Percentiles rank a stretch among this genome's conserved stretches.
These are phyloP conservation scores for Macrolepiota fuliginosa DNA, from an alignment of 768 basidiomycete genomes.

Conservation along the genomic window DNA sequence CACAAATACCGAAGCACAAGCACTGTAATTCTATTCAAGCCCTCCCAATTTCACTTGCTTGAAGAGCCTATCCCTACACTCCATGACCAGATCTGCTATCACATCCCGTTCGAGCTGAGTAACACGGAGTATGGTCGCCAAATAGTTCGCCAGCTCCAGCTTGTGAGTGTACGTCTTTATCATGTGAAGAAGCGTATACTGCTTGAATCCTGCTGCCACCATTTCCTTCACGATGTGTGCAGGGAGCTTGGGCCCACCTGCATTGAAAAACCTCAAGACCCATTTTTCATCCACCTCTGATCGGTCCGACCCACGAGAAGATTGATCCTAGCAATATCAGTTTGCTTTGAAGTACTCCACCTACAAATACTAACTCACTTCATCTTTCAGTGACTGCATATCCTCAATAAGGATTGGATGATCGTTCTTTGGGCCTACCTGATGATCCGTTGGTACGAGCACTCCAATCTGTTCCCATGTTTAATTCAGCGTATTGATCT, in stretches of 20 bases:
- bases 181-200: not conserved
- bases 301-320: not conserved
- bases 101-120: not conserved
- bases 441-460: not conserved
- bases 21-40: not conserved
- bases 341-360: not conserved
- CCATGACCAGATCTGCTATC: constrained; percentile 3
- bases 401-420: no score
- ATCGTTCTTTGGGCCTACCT: not conserved
- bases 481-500: not conserved
- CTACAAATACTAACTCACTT: not conserved
- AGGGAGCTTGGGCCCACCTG: not conserved
- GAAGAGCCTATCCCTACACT: not conserved
- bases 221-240: not conserved
- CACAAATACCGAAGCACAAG: not conserved
- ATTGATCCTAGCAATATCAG: not conserved
- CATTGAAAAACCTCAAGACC: not conserved
- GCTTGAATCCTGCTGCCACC: constrained; percentile 6
- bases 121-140: constrained; percentile 3
- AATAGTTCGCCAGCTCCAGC: constrained; percentile 1
- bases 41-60: not conserved
- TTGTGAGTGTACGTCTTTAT: not conserved
- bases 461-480: not conserved
- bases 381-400: no score
- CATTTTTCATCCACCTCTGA: not conserved